Percentiles rank a stretch among this genome's conserved stretches.
Conservation (phyloP, 495 filamentous ascomycete genomes). For the Pseudoneurospora amorphoporcata region DNA sequence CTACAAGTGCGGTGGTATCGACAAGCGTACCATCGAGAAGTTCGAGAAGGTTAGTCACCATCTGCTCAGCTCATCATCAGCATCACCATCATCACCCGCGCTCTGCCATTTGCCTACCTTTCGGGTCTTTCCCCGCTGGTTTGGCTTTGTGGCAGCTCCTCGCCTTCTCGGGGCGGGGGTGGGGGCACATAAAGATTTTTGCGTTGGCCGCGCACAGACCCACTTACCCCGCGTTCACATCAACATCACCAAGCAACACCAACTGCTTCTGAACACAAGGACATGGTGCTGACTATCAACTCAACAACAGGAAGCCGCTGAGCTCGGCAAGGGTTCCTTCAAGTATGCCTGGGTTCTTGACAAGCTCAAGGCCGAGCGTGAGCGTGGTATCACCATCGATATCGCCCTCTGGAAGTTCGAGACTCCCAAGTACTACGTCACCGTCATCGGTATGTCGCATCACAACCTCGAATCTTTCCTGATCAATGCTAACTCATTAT, state of each 20-base stretch:
- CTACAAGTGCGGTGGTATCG: conserved; percentile 99
- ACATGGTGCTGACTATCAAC: conserved; percentile 17
- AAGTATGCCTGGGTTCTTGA: conserved; percentile 99
- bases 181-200: conserved; percentile 25
- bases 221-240: conserved; percentile 7
- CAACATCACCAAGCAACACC: background rate
- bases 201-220: conserved; percentile 19
- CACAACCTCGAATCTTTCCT: background rate
- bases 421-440: conserved; percentile 97
- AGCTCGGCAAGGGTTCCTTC: conserved; percentile 99
- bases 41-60: conserved; percentile 86
- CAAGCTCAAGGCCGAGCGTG: conserved; percentile 99
- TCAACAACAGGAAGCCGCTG: conserved; percentile 76
- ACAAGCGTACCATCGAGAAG: conserved; percentile 99
- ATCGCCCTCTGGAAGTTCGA: conserved; percentile 99
- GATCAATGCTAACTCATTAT: conserved; percentile 4
- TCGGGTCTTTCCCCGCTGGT: conserved; percentile 5
- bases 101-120: conserved; percentile 6
- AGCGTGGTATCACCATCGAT: conserved; percentile 99
- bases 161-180: conserved; percentile 21
- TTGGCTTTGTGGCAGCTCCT: conserved; percentile 18
- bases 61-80: conserved; percentile 4
- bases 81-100: conserved; percentile 1
- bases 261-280: background rate
- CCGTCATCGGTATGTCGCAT: conserved; percentile 75